Evolutionary conservation across 371 early-diverging fungal species (phyloP).

Genomic region (Saksenaea vasiformis): DNA sequence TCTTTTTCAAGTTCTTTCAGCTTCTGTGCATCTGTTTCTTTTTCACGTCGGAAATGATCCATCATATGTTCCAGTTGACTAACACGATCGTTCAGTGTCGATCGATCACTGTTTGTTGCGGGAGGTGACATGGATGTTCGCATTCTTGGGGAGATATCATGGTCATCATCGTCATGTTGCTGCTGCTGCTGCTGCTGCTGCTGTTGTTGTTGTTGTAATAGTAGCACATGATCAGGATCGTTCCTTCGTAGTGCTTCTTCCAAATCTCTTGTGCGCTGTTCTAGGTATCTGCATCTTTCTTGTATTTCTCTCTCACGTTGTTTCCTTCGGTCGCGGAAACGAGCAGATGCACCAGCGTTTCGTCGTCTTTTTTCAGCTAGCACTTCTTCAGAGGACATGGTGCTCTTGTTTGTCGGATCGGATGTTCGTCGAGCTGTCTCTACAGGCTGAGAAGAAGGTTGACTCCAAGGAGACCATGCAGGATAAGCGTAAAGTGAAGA

Average conservation of each 20-base stretch:
- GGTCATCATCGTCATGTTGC: neutral
- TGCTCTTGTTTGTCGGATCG: neutral
- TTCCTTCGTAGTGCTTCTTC: conserved; percentile 34
- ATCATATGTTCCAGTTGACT: conserved; percentile 41
- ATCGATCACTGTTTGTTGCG: neutral
- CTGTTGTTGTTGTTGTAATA: neutral
- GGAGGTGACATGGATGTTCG: neutral
- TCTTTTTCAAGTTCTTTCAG: conserved; percentile 41
- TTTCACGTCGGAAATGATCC: conserved; percentile 36
- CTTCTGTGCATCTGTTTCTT: conserved; percentile 33
- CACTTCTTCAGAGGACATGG: conserved; percentile 36
- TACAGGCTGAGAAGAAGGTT: neutral
- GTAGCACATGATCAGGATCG: conserved; percentile 30
- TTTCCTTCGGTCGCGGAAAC: conserved; percentile 62
- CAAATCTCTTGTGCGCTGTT: conserved; percentile 44
- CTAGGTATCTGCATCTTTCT: conserved; percentile 52
- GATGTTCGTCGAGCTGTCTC: neutral
- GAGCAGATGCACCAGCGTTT: conserved; percentile 59
- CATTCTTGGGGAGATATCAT: neutral
- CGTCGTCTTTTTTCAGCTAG: conserved; percentile 62
- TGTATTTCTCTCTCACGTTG: conserved; percentile 58
- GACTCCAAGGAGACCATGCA: neutral
- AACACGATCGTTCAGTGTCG: conserved; percentile 35
- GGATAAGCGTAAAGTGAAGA: neutral
- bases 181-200: neutral